Percentiles rank a stretch among this genome's conserved stretches.
Conservation (phyloP, 2,329 filamentous ascomycete genomes). For the Alternaria hordeiaustralica region DNA sequence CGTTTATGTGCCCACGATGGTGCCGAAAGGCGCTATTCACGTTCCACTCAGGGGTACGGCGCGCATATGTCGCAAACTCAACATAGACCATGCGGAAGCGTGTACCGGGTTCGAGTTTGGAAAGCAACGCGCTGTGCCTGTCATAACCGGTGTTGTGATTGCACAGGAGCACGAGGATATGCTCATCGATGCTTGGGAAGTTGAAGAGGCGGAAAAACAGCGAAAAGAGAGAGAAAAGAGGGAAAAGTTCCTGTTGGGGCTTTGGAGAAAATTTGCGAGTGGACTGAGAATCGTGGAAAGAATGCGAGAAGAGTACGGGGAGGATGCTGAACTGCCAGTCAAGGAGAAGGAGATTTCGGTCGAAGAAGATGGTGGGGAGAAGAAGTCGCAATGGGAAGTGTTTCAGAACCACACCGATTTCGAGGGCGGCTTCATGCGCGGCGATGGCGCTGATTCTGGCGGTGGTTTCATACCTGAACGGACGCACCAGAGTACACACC, state of each 20-base stretch:
- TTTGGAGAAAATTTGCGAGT: constrained; percentile 88
- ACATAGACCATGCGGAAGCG: constrained; percentile 90
- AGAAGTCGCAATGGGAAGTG: constrained; percentile 50
- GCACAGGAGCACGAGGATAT: constrained; percentile 77
- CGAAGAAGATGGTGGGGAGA: constrained; percentile 62
- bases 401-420: constrained; percentile 41
- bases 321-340: constrained; percentile 65
- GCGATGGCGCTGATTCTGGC: constrained; percentile 23
- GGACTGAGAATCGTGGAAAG: constrained; percentile 74
- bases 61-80: constrained; percentile 81
- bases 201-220: constrained; percentile 75
- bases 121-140: constrained; percentile 88
- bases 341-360: constrained; percentile 55
- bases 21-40: constrained; percentile 83
- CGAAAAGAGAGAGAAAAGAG: constrained; percentile 82
- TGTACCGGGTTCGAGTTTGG: constrained; percentile 98
- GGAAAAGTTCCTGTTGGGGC: constrained; percentile 72
- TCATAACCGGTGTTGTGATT: constrained; percentile 88
- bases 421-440: constrained; percentile 53
- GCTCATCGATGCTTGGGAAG: constrained; percentile 77
- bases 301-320: constrained; percentile 43
- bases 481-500: not conserved
- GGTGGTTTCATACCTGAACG: constrained; percentile 24
- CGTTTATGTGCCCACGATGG: constrained; percentile 92
- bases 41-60: constrained; percentile 79